Base-by-base conservation (phyloP, 257 asterid species). In the Salvia hispanica region DNA sequence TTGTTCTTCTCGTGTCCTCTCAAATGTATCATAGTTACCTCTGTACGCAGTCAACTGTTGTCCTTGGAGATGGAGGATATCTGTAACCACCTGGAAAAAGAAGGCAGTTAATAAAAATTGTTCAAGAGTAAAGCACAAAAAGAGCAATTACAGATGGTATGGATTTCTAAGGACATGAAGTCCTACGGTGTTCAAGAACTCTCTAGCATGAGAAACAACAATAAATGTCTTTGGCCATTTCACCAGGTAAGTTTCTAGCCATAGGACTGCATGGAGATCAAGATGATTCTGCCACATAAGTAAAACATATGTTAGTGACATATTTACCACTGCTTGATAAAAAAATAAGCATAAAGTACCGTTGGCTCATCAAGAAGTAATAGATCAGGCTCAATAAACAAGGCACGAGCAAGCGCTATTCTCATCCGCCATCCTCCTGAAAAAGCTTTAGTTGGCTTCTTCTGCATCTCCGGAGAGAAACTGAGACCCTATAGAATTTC, bases 401-500 rank as follows among this genome's bases (percentile, higher is more conserved):
- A 74, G 67, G 99, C 99, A 52, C 96, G 92, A 44, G 99, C 96
- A 75, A 93, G 96, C 10, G 99, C 97, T 67, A 93, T 78, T 83
- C 97, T 89, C 99, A 93, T 93, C 67, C 99, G 78, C 99, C 99
- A 93, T 77, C 99, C 99, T 76, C 99, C 99, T 76, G 99, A 93
- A 77, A 93, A 93, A 61, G 97, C 80, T 79, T 84, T 93, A 10
- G 97, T 93, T 4, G 96, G 85, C 75, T 58, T 85, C 72, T 79
- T 84, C 77, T 93, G 99, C 97, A 93, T 93, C 67, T 93, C 99
- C 11, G 95, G 70, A 50, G 92, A 9, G 85, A 93, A 93, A 72
- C 99, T 93, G 74, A 93, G 95, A 78, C 99, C 99, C 99, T 93
- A 86, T 64, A 63, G 60, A 40, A 18, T 40, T 67, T 55, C 51